Evolutionary conservation across 345 rosid species (phyloP), one percentile per base, ranked within the genome.

Genomic region (Tarenaya hassleriana): DNA sequence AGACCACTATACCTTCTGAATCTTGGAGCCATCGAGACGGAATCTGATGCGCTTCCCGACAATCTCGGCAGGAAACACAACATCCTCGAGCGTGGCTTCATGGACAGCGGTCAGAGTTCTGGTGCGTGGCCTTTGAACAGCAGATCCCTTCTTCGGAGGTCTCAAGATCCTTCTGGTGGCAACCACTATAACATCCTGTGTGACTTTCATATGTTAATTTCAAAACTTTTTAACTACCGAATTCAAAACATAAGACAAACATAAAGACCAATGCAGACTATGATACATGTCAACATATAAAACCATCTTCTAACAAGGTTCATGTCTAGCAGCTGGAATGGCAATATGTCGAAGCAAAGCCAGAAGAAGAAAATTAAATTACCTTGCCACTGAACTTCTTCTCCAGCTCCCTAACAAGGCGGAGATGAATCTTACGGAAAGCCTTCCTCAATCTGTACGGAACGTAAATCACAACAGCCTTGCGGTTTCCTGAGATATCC

Each of bases 351-450:
- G 41, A 8, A 37, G n/a, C 41, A 37, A 10, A 37, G 8, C 11
- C 41, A 37, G 11, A 37, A 37, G 15, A 13, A 37, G 41, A 24
- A 24, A 24, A 24, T 5, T 41, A 10, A 41, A 3, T 70, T 63
- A 79, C 90, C 81, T 83, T 88, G 8, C 97, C 97, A 71, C 95
- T 83, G 84, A 88, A 88, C 48, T 89, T 88, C 60, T 88, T 88
- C 84, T 88, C 96, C 46, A 88, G 67, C 79, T 88, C 96, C 54
- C 96, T 77, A 17, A 82, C 95, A 42, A 84, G 88, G 40, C 96
- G 83, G 0, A 75, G 51, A 67, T 88, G 96, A 62, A 84, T 70
- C 84, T 88, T 88, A 44, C 91, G 81, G 73, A 68, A 88, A 32
- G 88, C 80, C 63, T 88, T 89, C 73, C 94, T 83, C 80, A 86